A percentile compares a stretch with the other conserved stretches of the same genome.
Evolutionary conservation across 495 filamentous ascomycete genomes (phyloP).

Genomic region (Xylaria venustula): DNA sequence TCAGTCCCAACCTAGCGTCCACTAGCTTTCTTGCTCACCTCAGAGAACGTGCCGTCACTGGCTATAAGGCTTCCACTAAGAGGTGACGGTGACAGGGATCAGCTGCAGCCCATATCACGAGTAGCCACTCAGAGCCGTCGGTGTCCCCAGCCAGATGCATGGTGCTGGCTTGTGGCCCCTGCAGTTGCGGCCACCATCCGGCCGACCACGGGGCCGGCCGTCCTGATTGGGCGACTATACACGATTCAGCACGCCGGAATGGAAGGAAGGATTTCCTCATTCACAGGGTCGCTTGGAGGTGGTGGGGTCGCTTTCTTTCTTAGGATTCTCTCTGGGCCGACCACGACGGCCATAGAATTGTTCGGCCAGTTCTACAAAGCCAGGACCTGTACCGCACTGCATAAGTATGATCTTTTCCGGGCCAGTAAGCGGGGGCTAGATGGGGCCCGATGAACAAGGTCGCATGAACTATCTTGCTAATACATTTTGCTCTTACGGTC

Average conservation of each 20-base stretch:
- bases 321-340: background rate
- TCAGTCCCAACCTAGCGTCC: background rate
- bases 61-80: conserved; percentile 1
- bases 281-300: background rate
- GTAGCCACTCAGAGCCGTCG: background rate
- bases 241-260: background rate
- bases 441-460: too few relatives aligned
- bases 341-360: background rate
- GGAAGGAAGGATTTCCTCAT: conserved; percentile 1
- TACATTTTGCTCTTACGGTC: too few relatives aligned
- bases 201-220: conserved; percentile 1
- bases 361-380: conserved; percentile 2
- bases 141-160: background rate
- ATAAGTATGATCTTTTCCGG: background rate
- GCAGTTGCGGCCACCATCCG: background rate
- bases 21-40: conserved; percentile 1
- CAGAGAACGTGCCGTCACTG: conserved; percentile 1
- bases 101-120: conserved; percentile 5
- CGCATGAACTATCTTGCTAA: too few relatives aligned
- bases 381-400: too few relatives aligned
- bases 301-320: conserved; percentile 5
- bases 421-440: background rate
- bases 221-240: background rate
- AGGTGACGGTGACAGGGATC: conserved; percentile 6
- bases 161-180: background rate